Percentiles rank a stretch among this genome's conserved stretches.
Conservation (phyloP, 2,329 filamentous ascomycete species). For the Pseudogymnoascus sp. region DNA sequence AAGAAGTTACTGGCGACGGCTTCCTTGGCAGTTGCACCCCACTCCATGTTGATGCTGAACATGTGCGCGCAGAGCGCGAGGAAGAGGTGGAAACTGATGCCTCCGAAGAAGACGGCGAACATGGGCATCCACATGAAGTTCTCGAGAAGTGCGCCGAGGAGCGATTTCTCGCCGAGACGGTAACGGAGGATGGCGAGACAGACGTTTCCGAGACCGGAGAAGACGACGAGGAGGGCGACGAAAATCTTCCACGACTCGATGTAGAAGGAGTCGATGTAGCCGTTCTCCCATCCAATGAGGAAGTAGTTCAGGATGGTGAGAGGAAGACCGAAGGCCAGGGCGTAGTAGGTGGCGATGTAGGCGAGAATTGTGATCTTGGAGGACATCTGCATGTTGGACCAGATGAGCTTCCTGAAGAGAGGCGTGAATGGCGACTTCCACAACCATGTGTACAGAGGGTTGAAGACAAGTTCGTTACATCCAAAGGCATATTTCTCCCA, state of each 20-base stretch:
- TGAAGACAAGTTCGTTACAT: conserved; percentile 65
- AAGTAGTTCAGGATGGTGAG: conserved; percentile 66
- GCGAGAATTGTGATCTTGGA: conserved; percentile 67
- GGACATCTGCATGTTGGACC: conserved; percentile 54
- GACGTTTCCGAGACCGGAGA: conserved; percentile 56
- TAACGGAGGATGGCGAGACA: conserved; percentile 55
- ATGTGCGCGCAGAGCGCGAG: conserved; percentile 39
- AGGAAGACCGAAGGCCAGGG: conserved; percentile 61
- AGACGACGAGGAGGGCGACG: conserved; percentile 58
- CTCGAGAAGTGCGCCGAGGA: conserved; percentile 45
- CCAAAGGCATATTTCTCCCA: conserved; percentile 73
- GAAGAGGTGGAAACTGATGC: conserved; percentile 38
- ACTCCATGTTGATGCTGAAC: conserved; percentile 38
- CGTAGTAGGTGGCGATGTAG: conserved; percentile 58
- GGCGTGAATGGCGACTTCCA: conserved; percentile 58
- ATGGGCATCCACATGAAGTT: conserved; percentile 50
- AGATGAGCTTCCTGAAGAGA: conserved; percentile 56
- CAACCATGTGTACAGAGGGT: conserved; percentile 58
- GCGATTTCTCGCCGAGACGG: conserved; percentile 47
- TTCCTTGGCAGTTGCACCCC: conserved; percentile 56
- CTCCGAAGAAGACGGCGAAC: conserved; percentile 40
- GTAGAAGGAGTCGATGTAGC: conserved; percentile 60
- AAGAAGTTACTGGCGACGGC: conserved; percentile 50
- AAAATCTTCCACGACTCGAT: conserved; percentile 61
- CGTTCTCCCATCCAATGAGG: conserved; percentile 64